phyloP scores from a whole-genome alignment of 2,329 filamentous ascomycete genomes.

The Trichoderma afroharzianum region DNA sequence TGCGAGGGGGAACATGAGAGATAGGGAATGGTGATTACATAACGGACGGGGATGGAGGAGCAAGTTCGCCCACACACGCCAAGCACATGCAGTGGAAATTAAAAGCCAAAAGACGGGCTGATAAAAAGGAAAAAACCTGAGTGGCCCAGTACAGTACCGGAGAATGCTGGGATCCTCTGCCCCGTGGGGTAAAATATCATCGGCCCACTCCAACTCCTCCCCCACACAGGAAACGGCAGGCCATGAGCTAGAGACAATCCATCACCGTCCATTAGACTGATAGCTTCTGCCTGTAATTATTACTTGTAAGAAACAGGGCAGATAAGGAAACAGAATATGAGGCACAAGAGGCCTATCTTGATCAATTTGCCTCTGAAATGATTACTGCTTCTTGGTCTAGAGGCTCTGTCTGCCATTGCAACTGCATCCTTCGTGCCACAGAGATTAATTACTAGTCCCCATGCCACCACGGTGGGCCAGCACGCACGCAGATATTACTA shows the following conservation, averaged over 20 bases:
- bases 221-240: neutral
- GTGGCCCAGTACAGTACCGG: neutral
- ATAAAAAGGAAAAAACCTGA: neutral
- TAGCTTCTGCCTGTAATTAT: neutral
- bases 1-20: neutral
- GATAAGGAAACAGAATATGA: neutral
- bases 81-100: neutral
- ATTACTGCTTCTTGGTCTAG: neutral
- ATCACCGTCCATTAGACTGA: neutral
- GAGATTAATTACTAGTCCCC: neutral
- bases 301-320: neutral
- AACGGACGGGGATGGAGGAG: neutral
- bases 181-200: neutral
- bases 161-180: neutral
- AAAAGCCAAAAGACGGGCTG: neutral
- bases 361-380: neutral
- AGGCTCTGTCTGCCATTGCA: neutral
- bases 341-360: neutral
- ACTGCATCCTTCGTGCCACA: neutral
- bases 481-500: neutral
- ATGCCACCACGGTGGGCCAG: constrained; percentile 5
- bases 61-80: too few species aligned
- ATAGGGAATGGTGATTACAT: neutral
- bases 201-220: neutral
- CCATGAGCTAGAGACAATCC: neutral